Percentiles rank a stretch among this genome's conserved stretches.
Conservation (phyloP, 2,329 filamentous ascomycete genomes). For the Westerdykella sp. region DNA sequence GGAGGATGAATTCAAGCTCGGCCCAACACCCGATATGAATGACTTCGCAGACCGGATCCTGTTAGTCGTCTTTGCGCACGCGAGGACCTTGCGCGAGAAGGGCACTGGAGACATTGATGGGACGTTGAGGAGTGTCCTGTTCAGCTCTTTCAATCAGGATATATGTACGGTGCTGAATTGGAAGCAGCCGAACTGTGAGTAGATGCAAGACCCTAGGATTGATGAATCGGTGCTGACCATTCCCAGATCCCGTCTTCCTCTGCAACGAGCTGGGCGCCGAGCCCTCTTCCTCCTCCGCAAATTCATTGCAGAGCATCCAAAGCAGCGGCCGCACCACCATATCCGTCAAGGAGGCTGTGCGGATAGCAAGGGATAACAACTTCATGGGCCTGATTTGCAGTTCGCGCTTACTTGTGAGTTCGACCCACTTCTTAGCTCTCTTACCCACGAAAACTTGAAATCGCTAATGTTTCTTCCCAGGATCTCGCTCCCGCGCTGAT, state of each 20-base stretch:
- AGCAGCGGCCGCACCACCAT: conserved; percentile 67
- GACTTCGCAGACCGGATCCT: conserved; percentile 77
- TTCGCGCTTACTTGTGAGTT: conserved; percentile 72
- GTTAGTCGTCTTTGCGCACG: conserved; percentile 84
- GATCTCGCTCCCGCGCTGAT: conserved; percentile 89
- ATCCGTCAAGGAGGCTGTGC: conserved; percentile 90
- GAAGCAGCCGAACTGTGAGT: conserved; percentile 93
- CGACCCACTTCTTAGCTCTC: conserved; percentile 1
- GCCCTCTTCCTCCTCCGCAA: conserved; percentile 35
- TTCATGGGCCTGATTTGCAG: conserved; percentile 96
- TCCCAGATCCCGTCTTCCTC: conserved; percentile 74
- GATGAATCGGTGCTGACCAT: not conserved
- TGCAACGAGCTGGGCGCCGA: conserved; percentile 83
- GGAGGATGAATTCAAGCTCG: conserved; percentile 62
- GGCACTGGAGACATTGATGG: conserved; percentile 52
- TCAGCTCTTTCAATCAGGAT: conserved; percentile 85
- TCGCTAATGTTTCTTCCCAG: conserved; percentile 52
- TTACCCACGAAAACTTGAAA: conserved; percentile 4
- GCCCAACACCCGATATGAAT: conserved; percentile 77
- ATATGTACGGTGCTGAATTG: conserved; percentile 94
- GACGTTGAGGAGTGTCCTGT: conserved; percentile 78
- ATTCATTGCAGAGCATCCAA: conserved; percentile 35
- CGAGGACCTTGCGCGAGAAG: conserved; percentile 58
- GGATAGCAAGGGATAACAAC: conserved; percentile 91
- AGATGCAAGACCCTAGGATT: not conserved